phyloP scores from a whole-genome alignment of 768 basidiomycete species.

The Obba rivulosa region DNA sequence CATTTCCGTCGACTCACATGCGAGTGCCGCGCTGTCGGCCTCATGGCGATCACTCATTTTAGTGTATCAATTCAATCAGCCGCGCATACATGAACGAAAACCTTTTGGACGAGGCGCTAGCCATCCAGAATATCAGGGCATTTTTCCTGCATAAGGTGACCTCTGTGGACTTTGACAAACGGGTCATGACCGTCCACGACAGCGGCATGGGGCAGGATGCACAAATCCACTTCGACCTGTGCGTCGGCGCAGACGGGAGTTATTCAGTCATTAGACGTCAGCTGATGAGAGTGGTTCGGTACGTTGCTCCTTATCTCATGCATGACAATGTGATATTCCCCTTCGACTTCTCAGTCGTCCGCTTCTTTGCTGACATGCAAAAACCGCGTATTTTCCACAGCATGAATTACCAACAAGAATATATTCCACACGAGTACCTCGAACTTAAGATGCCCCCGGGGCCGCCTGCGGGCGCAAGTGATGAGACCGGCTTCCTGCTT shows the following conservation, averaged over 20 bases:
- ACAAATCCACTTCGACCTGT: conserved; percentile 63
- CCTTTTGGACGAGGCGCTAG: conserved; percentile 72
- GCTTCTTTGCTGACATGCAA: conserved; percentile 1
- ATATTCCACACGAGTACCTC: conserved; percentile 93
- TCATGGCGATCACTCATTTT: conserved; percentile 4
- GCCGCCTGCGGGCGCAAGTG: conserved; percentile 41
- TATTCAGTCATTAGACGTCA: conserved; percentile 88
- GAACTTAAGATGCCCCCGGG: conserved; percentile 94
- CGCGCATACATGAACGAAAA: conserved; percentile 82
- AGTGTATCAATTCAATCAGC: conserved; percentile 95
- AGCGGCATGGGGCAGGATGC: conserved; percentile 36
- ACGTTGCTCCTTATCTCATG: conserved; percentile 28
- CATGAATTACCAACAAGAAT: conserved; percentile 93
- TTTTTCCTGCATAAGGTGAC: conserved; percentile 81
- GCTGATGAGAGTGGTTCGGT: conserved; percentile 95
- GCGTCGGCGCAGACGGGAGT: conserved; percentile 91
- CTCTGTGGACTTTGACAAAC: conserved; percentile 68
- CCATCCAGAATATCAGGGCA: conserved; percentile 54
- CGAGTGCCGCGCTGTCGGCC: conserved; percentile 4
- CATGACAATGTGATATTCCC: neutral
- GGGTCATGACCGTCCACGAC: conserved; percentile 49
- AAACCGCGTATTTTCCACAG: conserved; percentile 36
- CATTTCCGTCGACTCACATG: conserved; percentile 2
- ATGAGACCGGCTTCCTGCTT: conserved; percentile 68
- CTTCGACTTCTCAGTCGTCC: conserved; percentile 1